These are phyloP conservation scores for Oryza rufipogon DNA, from an alignment of 176 grass and related monocot genomes.

Conservation along the genomic window DNA sequence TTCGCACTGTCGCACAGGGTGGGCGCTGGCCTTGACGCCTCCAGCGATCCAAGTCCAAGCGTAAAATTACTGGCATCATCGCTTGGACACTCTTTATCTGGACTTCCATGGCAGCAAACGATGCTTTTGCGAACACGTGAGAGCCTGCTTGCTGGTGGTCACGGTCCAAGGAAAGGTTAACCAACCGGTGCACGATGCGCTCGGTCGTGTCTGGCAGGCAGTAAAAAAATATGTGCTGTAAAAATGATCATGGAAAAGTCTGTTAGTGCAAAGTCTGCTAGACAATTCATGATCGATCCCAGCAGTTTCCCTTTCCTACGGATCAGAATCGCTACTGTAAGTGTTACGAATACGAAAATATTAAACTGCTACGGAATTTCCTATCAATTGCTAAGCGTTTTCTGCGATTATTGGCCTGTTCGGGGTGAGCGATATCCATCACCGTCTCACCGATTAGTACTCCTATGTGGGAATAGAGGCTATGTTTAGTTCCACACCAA, in stretches of 20 bases:
- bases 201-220: background rate
- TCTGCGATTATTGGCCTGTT: background rate
- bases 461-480: no score
- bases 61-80: background rate
- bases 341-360: background rate
- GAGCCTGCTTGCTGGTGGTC: background rate
- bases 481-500: no score
- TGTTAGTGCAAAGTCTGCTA: no score
- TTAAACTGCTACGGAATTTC: background rate
- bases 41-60: no score
- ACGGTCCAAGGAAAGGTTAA: background rate
- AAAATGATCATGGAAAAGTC: no score
- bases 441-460: no score
- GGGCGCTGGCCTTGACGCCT: background rate
- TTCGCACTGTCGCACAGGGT: conserved; percentile 9
- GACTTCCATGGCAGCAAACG: background rate
- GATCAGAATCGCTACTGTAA: background rate
- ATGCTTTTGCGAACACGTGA: background rate
- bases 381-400: background rate
- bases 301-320: no score
- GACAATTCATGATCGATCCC: no score
- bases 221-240: background rate
- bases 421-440: background rate
- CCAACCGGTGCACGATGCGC: background rate
- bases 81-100: background rate